Evolutionary conservation across 345 rosid genomes (phyloP), one percentile per base, ranked within the genome.

Genomic region (Fremontodendron californicum): DNA sequence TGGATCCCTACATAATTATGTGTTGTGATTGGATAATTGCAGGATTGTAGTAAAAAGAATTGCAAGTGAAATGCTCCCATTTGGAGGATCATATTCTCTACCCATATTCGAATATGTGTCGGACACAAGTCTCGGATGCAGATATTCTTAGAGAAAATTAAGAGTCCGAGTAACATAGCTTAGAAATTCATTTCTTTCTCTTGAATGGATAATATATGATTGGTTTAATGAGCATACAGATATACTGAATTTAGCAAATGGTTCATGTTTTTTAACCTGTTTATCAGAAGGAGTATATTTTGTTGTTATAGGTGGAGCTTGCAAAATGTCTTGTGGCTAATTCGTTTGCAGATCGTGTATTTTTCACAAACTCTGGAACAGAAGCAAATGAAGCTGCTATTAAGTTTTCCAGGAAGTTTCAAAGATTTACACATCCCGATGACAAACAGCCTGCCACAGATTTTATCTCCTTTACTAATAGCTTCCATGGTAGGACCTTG

Each of bases 331-430:
- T 93, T 3, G 98, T 96, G 81, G 90, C 83, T 11, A 77, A 66
- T 52, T 93, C 96, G 10, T 96, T 93, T 25, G 98, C 99, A 5
- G 96, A 92, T 80, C 86, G 93, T 15, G 95, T 92, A 21, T 96
- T 93, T 80, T 96, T 93, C 80, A 63, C 92, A 9, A 96, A 93
- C 81, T 90, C 98, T 65, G 99, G 99, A 71, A 87, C 98, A 0
- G 99, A 96, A 86, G 96, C 99, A 73, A 96, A 96, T 79, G 97
- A 96, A 85, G 98, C 98, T 25, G 98, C 99, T 16, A 92, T 96
- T 61, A 96, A 96, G 84, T 96, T 96, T 77, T 87, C 97, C 2
- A 85, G 97, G 79, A 96, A 96, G 80, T 93, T 89, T 51, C 97
- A 96, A 85, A 88, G 96, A 78, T 81, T 82, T 77, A 74, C 82